These are phyloP conservation scores for Kodamaea jinghongensis DNA, from an alignment of 805 yeast species.

Conservation along the genomic window DNA sequence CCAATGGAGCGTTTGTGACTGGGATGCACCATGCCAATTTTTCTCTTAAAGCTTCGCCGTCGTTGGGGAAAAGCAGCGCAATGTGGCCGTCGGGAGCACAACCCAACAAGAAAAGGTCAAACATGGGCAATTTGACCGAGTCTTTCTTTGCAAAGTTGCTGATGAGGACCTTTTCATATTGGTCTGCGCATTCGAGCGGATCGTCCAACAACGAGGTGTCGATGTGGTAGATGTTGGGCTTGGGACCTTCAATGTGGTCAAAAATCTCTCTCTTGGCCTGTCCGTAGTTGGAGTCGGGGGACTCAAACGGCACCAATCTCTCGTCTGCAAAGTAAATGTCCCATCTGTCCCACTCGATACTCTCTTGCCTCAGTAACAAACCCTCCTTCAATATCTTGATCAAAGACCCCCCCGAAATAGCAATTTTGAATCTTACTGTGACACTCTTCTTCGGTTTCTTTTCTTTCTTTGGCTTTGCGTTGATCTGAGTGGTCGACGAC, in stretches of 20 bases:
- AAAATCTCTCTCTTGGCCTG: conserved; percentile 78
- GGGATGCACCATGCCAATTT: conserved; percentile 94
- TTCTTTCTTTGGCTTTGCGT: conserved; percentile 22
- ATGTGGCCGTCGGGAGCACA: conserved; percentile 99
- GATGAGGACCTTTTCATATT: conserved; percentile 81
- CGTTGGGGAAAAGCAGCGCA: conserved; percentile 94
- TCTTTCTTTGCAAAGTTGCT: conserved; percentile 94
- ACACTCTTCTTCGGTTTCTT: conserved; percentile 51
- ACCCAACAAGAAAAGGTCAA: conserved; percentile 86
- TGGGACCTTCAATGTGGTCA: conserved; percentile 55
- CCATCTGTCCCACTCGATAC: conserved; percentile 90
- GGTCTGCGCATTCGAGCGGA: conserved; percentile 92
- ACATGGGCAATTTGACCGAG: conserved; percentile 92
- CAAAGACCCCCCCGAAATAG: conserved; percentile 90
- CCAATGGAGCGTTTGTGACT: conserved; percentile 85
- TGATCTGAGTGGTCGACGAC: conserved; percentile 11
- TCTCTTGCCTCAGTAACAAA: conserved; percentile 62
- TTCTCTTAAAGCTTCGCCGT: conserved; percentile 79
- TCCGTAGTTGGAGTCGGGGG: conserved; percentile 87
- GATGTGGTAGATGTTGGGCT: conserved; percentile 79
- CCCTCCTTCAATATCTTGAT: conserved; percentile 87
- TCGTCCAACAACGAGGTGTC: conserved; percentile 72
- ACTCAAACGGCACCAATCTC: conserved; percentile 83
- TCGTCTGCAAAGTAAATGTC: conserved; percentile 96
- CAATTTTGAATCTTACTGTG: conserved; percentile 80